A percentile compares a stretch with the other conserved stretches of the same genome.
These are phyloP conservation scores for Verticillium zaregamsianum DNA, from an alignment of 2,329 filamentous ascomycete species.

Conservation along the genomic window DNA sequence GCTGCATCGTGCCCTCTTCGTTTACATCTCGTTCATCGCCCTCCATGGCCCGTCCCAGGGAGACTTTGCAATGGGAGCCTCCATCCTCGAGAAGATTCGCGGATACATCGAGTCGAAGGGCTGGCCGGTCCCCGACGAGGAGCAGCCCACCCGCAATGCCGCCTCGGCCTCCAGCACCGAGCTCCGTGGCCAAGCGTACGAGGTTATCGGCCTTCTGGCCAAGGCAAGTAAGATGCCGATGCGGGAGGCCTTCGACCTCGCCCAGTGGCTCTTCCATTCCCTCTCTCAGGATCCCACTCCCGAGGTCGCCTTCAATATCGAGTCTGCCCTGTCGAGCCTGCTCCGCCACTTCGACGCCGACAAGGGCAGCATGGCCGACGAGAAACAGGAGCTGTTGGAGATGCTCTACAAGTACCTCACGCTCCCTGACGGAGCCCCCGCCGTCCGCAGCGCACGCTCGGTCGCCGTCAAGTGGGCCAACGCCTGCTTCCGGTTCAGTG, in stretches of 20 bases:
- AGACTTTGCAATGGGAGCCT: conserved; percentile 63
- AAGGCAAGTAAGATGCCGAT: conserved; percentile 57
- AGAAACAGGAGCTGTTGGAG: conserved; percentile 27
- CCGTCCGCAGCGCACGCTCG: conserved; percentile 72
- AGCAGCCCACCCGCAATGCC: conserved; percentile 40
- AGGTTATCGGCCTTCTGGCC: conserved; percentile 81
- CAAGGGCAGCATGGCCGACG: conserved; percentile 20
- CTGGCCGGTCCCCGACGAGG: conserved; percentile 67
- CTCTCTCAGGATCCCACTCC: conserved; percentile 73
- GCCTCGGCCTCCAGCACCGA: conserved; percentile 42
- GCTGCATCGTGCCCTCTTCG: conserved; percentile 76
- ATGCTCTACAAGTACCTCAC: conserved; percentile 68
- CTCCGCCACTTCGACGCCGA: conserved; percentile 38
- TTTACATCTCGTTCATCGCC: conserved; percentile 83
- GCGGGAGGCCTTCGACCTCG: conserved; percentile 49
- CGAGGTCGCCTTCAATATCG: conserved; percentile 79
- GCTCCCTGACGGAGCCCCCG: conserved; percentile 40
- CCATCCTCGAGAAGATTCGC: conserved; percentile 64
- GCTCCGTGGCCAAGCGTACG: conserved; percentile 78
- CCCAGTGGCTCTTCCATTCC: conserved; percentile 76
- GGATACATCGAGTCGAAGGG: conserved; percentile 76
- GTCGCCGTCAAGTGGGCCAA: conserved; percentile 87
- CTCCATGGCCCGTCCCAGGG: conserved; percentile 58
- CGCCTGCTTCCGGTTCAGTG: conserved; percentile 74
- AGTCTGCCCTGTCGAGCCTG: conserved; percentile 79